Conservation (phyloP, 2,329 filamentous ascomycete species). For the Diaporthe sp. region DNA sequence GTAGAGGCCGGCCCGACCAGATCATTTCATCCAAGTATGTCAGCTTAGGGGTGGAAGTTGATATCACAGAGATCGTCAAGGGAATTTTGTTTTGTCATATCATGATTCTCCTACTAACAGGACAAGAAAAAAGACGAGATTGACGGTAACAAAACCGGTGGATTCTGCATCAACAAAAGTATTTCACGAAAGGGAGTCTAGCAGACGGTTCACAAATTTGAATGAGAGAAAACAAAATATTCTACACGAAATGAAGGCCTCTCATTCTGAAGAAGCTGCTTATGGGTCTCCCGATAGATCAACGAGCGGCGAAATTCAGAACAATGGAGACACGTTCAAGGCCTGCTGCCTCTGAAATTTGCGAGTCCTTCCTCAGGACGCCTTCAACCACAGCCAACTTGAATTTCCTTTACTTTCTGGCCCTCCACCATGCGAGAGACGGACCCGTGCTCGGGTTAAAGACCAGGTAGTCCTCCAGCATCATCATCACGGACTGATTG, state of each 20-base stretch:
- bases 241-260: neutral
- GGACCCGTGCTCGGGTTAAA: too few relatives aligned
- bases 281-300: neutral
- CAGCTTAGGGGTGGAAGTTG: neutral
- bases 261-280: neutral
- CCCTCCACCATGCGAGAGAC: too few relatives aligned
- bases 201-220: neutral
- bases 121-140: neutral
- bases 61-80: neutral
- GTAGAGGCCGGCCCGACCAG: too few relatives aligned
- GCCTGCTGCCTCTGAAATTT: neutral
- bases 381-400: neutral
- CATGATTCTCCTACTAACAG: neutral
- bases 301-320: neutral
- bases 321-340: neutral
- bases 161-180: neutral
- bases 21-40: too few relatives aligned
- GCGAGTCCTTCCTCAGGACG: neutral
- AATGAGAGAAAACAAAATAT: neutral
- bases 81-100: rapidly evolving
- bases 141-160: neutral
- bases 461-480: neutral
- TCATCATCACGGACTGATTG: neutral
- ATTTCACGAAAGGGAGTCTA: neutral
- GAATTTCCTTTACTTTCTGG: too few relatives aligned